These are phyloP conservation scores for Yamadazyma triangularis DNA, from an alignment of 1,139 yeast genomes.

Conservation along the genomic window DNA sequence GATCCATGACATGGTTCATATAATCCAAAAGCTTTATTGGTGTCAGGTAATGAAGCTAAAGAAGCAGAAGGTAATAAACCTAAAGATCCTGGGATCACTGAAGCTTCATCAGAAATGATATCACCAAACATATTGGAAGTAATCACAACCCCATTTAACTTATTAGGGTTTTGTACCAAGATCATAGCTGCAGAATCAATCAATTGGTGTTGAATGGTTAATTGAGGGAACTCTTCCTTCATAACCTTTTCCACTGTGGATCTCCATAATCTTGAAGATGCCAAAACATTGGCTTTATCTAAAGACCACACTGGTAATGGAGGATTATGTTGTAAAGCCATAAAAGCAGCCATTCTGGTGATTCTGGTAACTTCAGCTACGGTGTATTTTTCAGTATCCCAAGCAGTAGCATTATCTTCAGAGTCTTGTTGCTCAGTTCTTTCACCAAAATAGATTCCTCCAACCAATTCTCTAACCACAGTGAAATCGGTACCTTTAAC, in stretches of 20 bases:
- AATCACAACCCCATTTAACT: constrained; percentile 84
- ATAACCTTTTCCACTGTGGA: constrained; percentile 84
- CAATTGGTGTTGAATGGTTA: constrained; percentile 84
- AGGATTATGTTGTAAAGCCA: constrained; percentile 90
- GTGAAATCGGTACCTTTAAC: constrained; percentile 88
- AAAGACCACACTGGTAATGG: constrained; percentile 94
- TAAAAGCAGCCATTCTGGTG: constrained; percentile 96
- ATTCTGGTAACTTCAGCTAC: constrained; percentile 91
- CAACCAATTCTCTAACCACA: constrained; percentile 94
- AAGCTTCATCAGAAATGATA: constrained; percentile 94
- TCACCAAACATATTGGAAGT: constrained; percentile 98
- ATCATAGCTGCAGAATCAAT: constrained; percentile 99
- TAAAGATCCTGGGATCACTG: constrained; percentile 94
- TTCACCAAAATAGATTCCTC: constrained; percentile 96
- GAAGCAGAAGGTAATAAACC: constrained; percentile 97
- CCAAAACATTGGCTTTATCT: constrained; percentile 96
- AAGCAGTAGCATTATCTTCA: constrained; percentile 60
- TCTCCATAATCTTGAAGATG: constrained; percentile 95
- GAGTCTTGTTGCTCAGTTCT: constrained; percentile 87
- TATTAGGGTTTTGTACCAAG: constrained; percentile 82
- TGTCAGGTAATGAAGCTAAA: constrained; percentile 90
- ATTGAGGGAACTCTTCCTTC: constrained; percentile 81
- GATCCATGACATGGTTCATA: constrained; percentile 99
- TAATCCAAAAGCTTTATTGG: constrained; percentile 88
- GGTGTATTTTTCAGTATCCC: constrained; percentile 90